A percentile compares a stretch with the other conserved stretches of the same genome.
phyloP scores from a whole-genome alignment of 345 rosid species.

The Ceriops zippeliana region DNA sequence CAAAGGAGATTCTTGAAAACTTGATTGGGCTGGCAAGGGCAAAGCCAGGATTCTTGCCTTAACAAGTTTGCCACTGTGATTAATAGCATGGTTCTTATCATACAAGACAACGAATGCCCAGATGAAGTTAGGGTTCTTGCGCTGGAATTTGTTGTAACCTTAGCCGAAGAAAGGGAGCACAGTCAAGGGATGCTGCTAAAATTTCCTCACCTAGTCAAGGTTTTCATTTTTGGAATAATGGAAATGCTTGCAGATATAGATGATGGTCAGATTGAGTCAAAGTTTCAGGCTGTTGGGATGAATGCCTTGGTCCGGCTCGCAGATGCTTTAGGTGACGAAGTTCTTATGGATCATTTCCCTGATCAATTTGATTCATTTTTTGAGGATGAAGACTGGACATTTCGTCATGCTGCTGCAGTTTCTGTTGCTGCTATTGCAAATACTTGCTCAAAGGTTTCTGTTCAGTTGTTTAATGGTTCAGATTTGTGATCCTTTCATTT shows the following conservation, averaged over 20 bases:
- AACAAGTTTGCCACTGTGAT: background rate
- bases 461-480: background rate
- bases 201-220: background rate
- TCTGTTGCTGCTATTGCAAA: background rate
- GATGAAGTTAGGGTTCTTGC: background rate
- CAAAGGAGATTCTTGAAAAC: background rate
- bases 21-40: background rate
- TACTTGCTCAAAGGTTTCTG: background rate
- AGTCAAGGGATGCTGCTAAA: too few relatives aligned
- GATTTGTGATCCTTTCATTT: background rate
- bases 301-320: background rate
- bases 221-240: background rate
- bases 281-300: background rate
- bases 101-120: background rate
- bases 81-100: background rate
- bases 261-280: background rate
- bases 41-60: background rate
- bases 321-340: background rate
- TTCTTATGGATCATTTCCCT: background rate
- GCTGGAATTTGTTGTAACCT: background rate
- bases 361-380: background rate
- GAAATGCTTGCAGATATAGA: background rate
- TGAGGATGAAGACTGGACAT: conserved; percentile 1
- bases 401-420: conserved; percentile 7
- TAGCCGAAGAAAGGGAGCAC: background rate